Conservation (phyloP, 2,329 filamentous ascomycete genomes). For the Pseudodiploospora longispora region DNA sequence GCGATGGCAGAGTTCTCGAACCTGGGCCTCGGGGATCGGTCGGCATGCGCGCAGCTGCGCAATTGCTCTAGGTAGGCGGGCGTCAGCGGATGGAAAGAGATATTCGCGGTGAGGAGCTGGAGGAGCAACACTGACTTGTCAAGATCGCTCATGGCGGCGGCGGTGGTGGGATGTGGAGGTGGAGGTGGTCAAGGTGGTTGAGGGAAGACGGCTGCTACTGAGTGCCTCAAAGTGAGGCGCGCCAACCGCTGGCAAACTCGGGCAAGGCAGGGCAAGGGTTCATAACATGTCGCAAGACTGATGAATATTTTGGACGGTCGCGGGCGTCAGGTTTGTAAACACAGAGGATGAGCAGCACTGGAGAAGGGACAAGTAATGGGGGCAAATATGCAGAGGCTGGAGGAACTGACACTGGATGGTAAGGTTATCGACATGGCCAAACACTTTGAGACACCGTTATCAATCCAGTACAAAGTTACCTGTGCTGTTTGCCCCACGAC, state of each 20-base stretch:
- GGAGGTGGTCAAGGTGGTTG: constrained; percentile 3
- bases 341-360: too few relatives aligned
- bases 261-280: constrained; percentile 5
- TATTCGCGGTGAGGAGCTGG: constrained; percentile 9
- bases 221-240: constrained; percentile 9
- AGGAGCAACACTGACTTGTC: constrained; percentile 59
- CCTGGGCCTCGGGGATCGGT: constrained; percentile 90
- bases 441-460: too few relatives aligned
- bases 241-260: constrained; percentile 12
- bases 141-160: constrained; percentile 72
- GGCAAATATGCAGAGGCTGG: background rate
- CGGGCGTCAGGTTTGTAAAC: too few relatives aligned
- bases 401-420: background rate
- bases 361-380: too few relatives aligned
- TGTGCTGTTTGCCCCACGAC: too few relatives aligned
- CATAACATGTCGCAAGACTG: constrained; percentile 18
- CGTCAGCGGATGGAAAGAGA: constrained; percentile 3
- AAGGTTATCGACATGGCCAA: too few relatives aligned
- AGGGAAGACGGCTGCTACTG: constrained; percentile 5
- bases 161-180: constrained; percentile 1
- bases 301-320: too few relatives aligned
- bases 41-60: constrained; percentile 91
- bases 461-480: too few relatives aligned
- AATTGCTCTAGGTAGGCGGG: constrained; percentile 60
- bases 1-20: constrained; percentile 95